Percentiles rank a stretch among this genome's conserved stretches.
These are phyloP conservation scores for Diplocarpon mali DNA, from an alignment of 2,329 filamentous ascomycete genomes.

Conservation along the genomic window DNA sequence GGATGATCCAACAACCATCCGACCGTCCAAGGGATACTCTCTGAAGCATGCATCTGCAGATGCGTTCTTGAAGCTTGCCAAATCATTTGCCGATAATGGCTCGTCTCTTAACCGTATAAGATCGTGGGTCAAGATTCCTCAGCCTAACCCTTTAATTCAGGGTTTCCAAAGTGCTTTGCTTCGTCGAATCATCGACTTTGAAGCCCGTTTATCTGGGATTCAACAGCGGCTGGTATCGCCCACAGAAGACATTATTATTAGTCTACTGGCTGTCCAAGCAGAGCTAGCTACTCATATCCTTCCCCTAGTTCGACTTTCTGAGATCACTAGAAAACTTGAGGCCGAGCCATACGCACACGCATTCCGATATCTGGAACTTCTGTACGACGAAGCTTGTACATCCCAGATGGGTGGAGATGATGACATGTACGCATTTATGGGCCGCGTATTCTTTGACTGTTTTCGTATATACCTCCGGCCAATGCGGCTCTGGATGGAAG, in stretches of 20 bases:
- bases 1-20: constrained; percentile 29
- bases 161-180: constrained; percentile 22
- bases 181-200: constrained; percentile 43
- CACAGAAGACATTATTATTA: constrained; percentile 46
- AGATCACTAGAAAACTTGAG: constrained; percentile 48
- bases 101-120: constrained; percentile 36
- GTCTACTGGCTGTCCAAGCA: constrained; percentile 49
- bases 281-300: constrained; percentile 43
- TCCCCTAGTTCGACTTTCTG: constrained; percentile 48
- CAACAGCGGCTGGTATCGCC: constrained; percentile 50
- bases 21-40: constrained; percentile 20
- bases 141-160: constrained; percentile 23
- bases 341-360: constrained; percentile 30
- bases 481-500: constrained; percentile 74
- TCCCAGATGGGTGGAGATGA: constrained; percentile 60
- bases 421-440: constrained; percentile 49
- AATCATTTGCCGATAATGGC: constrained; percentile 37
- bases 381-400: constrained; percentile 60
- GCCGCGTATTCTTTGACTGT: constrained; percentile 65
- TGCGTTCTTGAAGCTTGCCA: constrained; percentile 29
- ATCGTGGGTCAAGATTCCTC: constrained; percentile 32
- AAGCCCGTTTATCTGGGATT: constrained; percentile 44
- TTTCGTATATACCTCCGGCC: constrained; percentile 74
- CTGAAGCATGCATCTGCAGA: constrained; percentile 29
- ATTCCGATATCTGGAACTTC: constrained; percentile 66